Percentiles rank a stretch among this genome's conserved stretches.
phyloP scores from a whole-genome alignment of 2,329 filamentous ascomycete genomes.

The Alternaria triticina region DNA sequence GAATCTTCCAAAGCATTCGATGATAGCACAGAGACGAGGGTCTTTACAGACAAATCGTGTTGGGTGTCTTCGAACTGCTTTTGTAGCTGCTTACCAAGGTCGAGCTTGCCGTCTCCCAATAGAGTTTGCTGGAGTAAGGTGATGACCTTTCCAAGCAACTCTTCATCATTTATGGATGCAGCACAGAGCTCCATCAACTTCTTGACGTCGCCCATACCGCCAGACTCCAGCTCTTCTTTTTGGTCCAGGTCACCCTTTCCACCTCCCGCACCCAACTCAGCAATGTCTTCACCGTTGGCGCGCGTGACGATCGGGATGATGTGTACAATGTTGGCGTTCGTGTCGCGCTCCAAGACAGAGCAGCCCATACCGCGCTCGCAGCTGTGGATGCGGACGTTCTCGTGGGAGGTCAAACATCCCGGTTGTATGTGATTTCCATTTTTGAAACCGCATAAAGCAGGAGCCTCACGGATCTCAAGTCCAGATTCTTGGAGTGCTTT shows the following conservation, averaged over 20 bases:
- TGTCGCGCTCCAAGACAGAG: constrained; percentile 55
- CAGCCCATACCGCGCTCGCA: constrained; percentile 78
- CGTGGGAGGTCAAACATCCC: constrained; percentile 74
- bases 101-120: constrained; percentile 24
- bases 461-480: constrained; percentile 61
- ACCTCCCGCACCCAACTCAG: constrained; percentile 78
- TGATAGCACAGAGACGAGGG: constrained; percentile 41
- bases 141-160: constrained; percentile 44
- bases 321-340: constrained; percentile 64
- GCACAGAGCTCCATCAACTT: constrained; percentile 62
- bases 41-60: constrained; percentile 36
- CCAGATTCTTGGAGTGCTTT: constrained; percentile 40
- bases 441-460: constrained; percentile 73
- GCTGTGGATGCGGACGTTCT: constrained; percentile 75
- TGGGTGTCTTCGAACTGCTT: constrained; percentile 28
- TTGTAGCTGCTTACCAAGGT: constrained; percentile 35
- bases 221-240: constrained; percentile 68
- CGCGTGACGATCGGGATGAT: constrained; percentile 81
- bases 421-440: constrained; percentile 73
- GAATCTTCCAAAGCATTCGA: constrained; percentile 14
- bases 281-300: constrained; percentile 67
- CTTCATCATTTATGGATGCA: constrained; percentile 44
- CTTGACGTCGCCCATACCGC: constrained; percentile 55
- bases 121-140: constrained; percentile 40
- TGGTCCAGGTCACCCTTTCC: constrained; percentile 77